Percentiles rank a stretch among this genome's conserved stretches.
Evolutionary conservation across 2,329 filamentous ascomycete genomes (phyloP).

Genomic region (Aureobasidium melanogenum): DNA sequence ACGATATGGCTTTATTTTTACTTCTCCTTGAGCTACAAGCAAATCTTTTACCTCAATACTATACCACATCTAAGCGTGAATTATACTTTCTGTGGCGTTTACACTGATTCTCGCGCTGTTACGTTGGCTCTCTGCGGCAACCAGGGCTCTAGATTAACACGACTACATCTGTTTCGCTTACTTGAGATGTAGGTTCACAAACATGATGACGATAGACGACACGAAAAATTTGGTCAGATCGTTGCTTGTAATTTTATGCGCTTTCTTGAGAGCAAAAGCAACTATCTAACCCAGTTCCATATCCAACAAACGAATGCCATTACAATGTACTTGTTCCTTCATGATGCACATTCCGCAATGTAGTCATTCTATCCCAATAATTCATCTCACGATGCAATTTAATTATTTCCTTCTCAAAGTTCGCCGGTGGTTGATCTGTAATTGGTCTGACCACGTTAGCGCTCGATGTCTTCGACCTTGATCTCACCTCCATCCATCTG

Average conservation of each 20-base stretch:
- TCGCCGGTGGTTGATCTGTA: too few relatives aligned
- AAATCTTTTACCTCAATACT: neutral
- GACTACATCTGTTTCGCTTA: neutral
- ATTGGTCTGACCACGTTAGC: neutral
- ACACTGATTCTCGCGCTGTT: neutral
- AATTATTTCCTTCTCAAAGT: too few relatives aligned
- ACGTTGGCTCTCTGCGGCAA: neutral
- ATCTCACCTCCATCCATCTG: neutral
- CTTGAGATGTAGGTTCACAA: too few relatives aligned
- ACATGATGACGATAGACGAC: neutral
- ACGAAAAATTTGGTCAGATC: neutral
- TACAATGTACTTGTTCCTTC: neutral
- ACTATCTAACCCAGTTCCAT: neutral
- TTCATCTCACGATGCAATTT: too few relatives aligned
- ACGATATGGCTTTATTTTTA: slow-evolving; percentile 2
- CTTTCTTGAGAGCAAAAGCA: too few relatives aligned
- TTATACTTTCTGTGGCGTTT: too few relatives aligned
- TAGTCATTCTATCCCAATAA: neutral
- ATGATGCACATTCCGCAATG: too few relatives aligned
- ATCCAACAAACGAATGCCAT: neutral
- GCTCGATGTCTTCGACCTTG: neutral
- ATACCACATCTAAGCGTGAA: neutral
- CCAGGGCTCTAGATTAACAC: neutral
- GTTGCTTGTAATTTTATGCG: neutral
- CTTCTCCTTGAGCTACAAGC: neutral